Conservation (phyloP, 805 yeast species). For the Candida khao-thaluensis region DNA sequence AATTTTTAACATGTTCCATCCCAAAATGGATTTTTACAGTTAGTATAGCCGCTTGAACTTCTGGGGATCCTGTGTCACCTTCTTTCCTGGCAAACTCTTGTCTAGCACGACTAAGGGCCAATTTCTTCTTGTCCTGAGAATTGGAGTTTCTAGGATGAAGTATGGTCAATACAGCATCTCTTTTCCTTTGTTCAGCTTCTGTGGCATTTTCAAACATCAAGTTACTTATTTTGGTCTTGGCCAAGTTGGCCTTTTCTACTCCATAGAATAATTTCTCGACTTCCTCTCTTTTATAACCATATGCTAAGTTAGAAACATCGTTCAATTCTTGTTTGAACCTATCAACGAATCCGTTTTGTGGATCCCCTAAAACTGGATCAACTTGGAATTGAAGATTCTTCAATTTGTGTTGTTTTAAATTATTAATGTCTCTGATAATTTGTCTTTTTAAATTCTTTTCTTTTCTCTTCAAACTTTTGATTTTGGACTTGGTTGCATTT, state of each 20-base stretch:
- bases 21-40: conserved; percentile 78
- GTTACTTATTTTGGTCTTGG: conserved; percentile 31
- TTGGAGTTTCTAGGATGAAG: conserved; percentile 71
- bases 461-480: conserved; percentile 35
- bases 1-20: conserved; percentile 65
- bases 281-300: conserved; percentile 58
- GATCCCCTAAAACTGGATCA: conserved; percentile 84
- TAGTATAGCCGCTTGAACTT: conserved; percentile 90
- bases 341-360: conserved; percentile 61
- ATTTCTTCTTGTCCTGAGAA: conserved; percentile 53
- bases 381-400: conserved; percentile 38
- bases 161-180: conserved; percentile 68
- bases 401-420: conserved; percentile 38
- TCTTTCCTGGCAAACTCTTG: conserved; percentile 78
- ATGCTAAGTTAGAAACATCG: conserved; percentile 57
- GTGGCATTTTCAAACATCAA: conserved; percentile 28
- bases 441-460: conserved; percentile 42
- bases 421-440: conserved; percentile 39
- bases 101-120: conserved; percentile 64
- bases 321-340: conserved; percentile 65
- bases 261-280: conserved; percentile 77
- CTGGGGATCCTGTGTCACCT: conserved; percentile 94
- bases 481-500: conserved; percentile 31
- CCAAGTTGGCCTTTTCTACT: conserved; percentile 62
- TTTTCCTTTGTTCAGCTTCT: conserved; percentile 51